Percentiles rank a stretch among this genome's conserved stretches.
These are phyloP conservation scores for Knoxia roxburghii DNA, from an alignment of 257 asterid species.

Conservation along the genomic window DNA sequence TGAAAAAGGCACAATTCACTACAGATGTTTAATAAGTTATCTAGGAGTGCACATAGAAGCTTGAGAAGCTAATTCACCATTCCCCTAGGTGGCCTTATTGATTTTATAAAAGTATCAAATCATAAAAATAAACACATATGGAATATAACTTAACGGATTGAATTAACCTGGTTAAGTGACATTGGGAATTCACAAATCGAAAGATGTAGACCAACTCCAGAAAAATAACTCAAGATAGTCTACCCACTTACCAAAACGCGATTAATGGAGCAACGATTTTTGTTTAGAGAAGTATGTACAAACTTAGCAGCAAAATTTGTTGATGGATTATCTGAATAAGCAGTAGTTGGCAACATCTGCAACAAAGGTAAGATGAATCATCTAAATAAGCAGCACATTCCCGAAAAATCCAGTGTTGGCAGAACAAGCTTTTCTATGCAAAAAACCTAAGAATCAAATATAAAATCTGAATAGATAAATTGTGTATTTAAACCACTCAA, in stretches of 20 bases:
- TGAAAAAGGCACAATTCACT: too few relatives aligned
- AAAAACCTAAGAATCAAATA: not conserved
- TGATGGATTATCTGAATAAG: conserved; percentile 84
- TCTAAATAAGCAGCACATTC: not conserved
- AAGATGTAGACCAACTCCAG: conserved; percentile 6
- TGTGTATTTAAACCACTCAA: not conserved
- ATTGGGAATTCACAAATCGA: not conserved
- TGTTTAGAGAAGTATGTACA: conserved; percentile 94
- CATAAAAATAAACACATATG: not conserved
- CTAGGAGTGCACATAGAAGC: too few relatives aligned
- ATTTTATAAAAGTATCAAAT: too few relatives aligned
- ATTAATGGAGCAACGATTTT: conserved; percentile 92
- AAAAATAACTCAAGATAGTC: conserved; percentile 14
- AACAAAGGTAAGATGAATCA: conserved; percentile 17
- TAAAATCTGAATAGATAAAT: not conserved
- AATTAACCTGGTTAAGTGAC: not conserved
- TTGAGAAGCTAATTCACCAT: too few relatives aligned
- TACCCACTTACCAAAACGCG: conserved; percentile 72
- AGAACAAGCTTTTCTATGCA: not conserved
- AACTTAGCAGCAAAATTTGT: conserved; percentile 95
- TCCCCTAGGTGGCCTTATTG: too few relatives aligned
- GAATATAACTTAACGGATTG: not conserved
- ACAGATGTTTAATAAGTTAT: too few relatives aligned
- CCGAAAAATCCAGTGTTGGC: not conserved
- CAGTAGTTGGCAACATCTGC: conserved; percentile 90